A percentile compares a stretch with the other conserved stretches of the same genome.
These are phyloP conservation scores for Haplosporangium gracile DNA, from an alignment of 192 early-diverging fungal species.

Conservation along the genomic window DNA sequence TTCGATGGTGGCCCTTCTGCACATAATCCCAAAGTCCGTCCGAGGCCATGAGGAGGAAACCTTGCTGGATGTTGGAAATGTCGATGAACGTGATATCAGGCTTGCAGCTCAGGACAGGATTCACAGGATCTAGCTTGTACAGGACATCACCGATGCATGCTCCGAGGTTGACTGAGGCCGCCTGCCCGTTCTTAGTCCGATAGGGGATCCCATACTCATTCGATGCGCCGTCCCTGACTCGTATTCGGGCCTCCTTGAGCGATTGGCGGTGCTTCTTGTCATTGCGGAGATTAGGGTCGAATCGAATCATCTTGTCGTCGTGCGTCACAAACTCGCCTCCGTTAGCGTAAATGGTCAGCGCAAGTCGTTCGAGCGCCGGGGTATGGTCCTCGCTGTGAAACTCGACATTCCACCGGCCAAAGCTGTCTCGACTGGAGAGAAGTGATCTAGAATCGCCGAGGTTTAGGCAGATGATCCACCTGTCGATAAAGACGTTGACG, in stretches of 20 bases:
- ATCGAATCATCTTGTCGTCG: conserved; percentile 67
- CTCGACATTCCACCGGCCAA: conserved; percentile 65
- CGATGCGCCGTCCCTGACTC: conserved; percentile 55
- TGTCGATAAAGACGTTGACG: conserved; percentile 67
- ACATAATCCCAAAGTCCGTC: conserved; percentile 74
- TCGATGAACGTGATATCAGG: conserved; percentile 69
- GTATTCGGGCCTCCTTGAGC: conserved; percentile 70
- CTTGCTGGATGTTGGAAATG: conserved; percentile 50
- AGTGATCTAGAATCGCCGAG: conserved; percentile 70
- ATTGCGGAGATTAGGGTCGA: conserved; percentile 61
- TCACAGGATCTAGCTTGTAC: conserved; percentile 66
- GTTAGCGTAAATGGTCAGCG: conserved; percentile 65
- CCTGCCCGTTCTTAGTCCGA: conserved; percentile 47
- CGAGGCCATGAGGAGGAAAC: conserved; percentile 70
- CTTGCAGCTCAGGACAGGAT: conserved; percentile 64
- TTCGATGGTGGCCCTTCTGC: conserved; percentile 51
- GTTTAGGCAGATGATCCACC: conserved; percentile 69
- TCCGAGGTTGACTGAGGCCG: conserved; percentile 68
- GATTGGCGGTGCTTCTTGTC: conserved; percentile 64
- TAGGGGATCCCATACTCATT: conserved; percentile 57
- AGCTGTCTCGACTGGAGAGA: conserved; percentile 45
- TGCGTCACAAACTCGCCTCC: conserved; percentile 73
- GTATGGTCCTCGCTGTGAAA: conserved; percentile 71
- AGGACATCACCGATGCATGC: conserved; percentile 69
- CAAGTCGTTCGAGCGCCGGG: conserved; percentile 68